Evolutionary conservation across 306 rosid species (phyloP), one percentile per base, ranked within the genome.

Genomic region (Chamaecrista fasciculata): DNA sequence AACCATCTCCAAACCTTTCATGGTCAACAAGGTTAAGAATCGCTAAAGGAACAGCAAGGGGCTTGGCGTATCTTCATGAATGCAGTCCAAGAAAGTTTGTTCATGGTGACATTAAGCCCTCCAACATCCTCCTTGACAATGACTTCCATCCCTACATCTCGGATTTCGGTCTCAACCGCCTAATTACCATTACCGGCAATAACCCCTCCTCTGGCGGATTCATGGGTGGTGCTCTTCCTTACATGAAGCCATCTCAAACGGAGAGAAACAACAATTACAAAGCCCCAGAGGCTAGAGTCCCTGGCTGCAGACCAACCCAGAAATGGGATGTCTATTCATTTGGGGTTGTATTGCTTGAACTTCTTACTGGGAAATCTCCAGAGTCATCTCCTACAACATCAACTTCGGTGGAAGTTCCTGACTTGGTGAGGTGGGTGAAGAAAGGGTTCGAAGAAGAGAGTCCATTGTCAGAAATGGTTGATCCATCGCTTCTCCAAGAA

Each of bases 21-120:
- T 95, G 99, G 99, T 78, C 99, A 20, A 87, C 79, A 1, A 85
- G 97, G 81, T 80, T 95, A 47, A 79, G 74, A 78, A 82, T 95
- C 21, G 84, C 80, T 42, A 95, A 86, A 76, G 99, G 99, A 70
- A 79, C 97, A 58, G 99, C 93, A 7, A 78, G 93, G 51, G 99
- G 99, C 25, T 80, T 95, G 63, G 99, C 99, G 28, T 95, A 91
- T 80, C 91, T 95, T 70, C 99, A 95, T 72, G 99, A 95, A 71
- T 91, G 96, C 85, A 95, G 99, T 67, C 97, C 99, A 23, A 83
- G 96, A 65, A 95, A 95, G 62, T 95, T 95, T 44, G 97, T 95
- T 69, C 99, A 95, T 28, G 99, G 93, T 14, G 96, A 95, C 80
- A 66, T 95, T 72, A 95, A 95, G 71, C 97, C 99, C 34, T 89